These are phyloP conservation scores for Cytospora leucostoma DNA, from an alignment of 2,329 filamentous ascomycete genomes.

Conservation along the genomic window DNA sequence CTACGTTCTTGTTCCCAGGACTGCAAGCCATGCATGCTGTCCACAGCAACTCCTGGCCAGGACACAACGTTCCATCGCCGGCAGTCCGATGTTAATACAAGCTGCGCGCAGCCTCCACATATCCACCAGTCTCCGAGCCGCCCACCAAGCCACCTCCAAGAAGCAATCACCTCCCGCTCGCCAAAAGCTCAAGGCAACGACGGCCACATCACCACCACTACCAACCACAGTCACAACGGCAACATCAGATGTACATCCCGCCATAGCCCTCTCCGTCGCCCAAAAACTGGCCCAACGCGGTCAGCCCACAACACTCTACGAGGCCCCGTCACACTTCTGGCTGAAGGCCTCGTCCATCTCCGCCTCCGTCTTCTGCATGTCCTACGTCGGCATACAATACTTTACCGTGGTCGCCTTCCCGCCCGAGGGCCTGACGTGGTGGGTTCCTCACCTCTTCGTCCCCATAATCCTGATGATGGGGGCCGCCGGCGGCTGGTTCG, in stretches of 20 bases:
- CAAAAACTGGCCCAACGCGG: slow-evolving; percentile 57
- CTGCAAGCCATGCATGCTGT: slow-evolving; percentile 24
- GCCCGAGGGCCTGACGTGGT: slow-evolving; percentile 54
- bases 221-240: background rate
- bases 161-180: background rate
- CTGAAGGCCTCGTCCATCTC: slow-evolving; percentile 63
- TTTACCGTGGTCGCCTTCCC: slow-evolving; percentile 51
- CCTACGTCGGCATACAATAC: slow-evolving; percentile 53
- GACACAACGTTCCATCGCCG: slow-evolving; percentile 6
- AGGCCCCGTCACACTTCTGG: slow-evolving; percentile 63
- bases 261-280: slow-evolving; percentile 43
- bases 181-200: background rate
- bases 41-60: slow-evolving; percentile 17
- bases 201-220: background rate
- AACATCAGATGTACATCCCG: background rate
- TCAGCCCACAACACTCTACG: slow-evolving; percentile 63
- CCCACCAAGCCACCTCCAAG: slow-evolving; percentile 8
- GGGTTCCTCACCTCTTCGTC: slow-evolving; percentile 59
- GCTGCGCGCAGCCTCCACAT: slow-evolving; percentile 24
- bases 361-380: slow-evolving; percentile 55
- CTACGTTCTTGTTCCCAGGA: slow-evolving; percentile 31
- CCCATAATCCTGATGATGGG: slow-evolving; percentile 61
- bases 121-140: slow-evolving; percentile 20
- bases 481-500: slow-evolving; percentile 60
- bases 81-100: slow-evolving; percentile 13